Base-by-base conservation (phyloP, 345 rosid species). In the Dipteronia dyeriana region DNA sequence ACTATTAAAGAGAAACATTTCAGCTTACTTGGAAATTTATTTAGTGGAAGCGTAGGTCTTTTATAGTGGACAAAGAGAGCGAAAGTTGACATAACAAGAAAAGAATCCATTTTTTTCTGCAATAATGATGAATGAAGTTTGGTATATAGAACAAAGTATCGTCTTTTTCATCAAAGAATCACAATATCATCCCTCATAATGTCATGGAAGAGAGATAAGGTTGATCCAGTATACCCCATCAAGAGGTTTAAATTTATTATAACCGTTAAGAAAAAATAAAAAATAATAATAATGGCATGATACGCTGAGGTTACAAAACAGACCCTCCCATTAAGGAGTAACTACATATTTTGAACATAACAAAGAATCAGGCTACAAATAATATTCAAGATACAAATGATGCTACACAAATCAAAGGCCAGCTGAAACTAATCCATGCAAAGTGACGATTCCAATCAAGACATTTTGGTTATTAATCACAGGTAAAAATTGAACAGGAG, bases 371-470 rank as follows among this genome's bases (percentile, higher is more conserved):
- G 10, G 20, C 76, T 34, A 53, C 47, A 38, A n/a, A 53, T 57
- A 22, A 59, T 4, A 43, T 20, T 54, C 57, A 57, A 2, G 25
- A 26, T 45, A n/a, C 63, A 41, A 0, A 29, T 5, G 4, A 22
- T 11, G 59, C 41, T 41, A 43, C 60, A 43, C 39, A 59, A 10
- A 75, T 90, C 84, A 91, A 43, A 92, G 92, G 49, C 97, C 97
- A 20, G 98, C 95, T 5, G 97, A 94, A 59, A 97, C 99, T 64
- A 97, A 88, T 72, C 98, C 98, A 75, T 97, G 98, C 88, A 97
- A 89, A 34, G 97, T 97, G 20, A 97, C 83, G 65, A 97, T 91
- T 75, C 98, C 99, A 26, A 94, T 94, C 91, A 94, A 76, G 17
- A 84, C 73, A 68, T 90, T 92, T 54, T 87, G 87, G 26, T 85